Conservation (phyloP, 108 stramenopile species). For the Nitzschia inconspicua region DNA sequence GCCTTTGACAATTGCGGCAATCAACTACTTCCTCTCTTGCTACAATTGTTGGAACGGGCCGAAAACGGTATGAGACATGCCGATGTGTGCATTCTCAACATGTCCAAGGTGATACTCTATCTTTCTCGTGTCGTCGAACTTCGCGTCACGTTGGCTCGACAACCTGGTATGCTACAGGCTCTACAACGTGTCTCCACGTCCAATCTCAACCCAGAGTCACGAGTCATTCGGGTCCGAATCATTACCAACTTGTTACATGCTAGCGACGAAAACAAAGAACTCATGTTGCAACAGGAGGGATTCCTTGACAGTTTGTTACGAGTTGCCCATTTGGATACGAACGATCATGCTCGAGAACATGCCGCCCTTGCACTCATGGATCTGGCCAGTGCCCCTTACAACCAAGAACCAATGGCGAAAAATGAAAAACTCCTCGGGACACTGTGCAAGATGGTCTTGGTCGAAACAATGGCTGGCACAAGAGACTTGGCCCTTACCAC, state of each 20-base stretch:
- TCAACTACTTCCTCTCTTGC: slow-evolving; percentile 44
- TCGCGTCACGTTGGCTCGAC: slow-evolving; percentile 41
- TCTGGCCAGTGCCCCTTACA: slow-evolving; percentile 60
- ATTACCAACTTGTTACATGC: slow-evolving; percentile 75
- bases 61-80: slow-evolving; percentile 39
- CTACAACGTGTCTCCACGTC: slow-evolving; percentile 46
- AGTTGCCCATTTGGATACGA: slow-evolving; percentile 60
- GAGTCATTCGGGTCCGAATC: slow-evolving; percentile 57
- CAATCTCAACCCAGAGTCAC: slow-evolving; percentile 51
- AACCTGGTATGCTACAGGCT: slow-evolving; percentile 55
- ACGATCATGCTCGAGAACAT: slow-evolving; percentile 62
- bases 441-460: slow-evolving; percentile 70
- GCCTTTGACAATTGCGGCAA: slow-evolving; percentile 59
- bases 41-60: slow-evolving; percentile 54
- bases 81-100: slow-evolving; percentile 55
- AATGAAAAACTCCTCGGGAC: slow-evolving; percentile 74
- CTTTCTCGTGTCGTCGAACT: slow-evolving; percentile 62
- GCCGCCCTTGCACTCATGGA: slow-evolving; percentile 80
- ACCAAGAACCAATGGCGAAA: slow-evolving; percentile 70
- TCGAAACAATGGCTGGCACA: slow-evolving; percentile 52
- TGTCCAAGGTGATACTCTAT: slow-evolving; percentile 59
- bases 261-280: slow-evolving; percentile 68
- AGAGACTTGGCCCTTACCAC: slow-evolving; percentile 82
- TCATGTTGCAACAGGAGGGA: slow-evolving; percentile 45
- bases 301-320: slow-evolving; percentile 59